Percentiles rank a stretch among this genome's conserved stretches.
Evolutionary conservation across 257 asterid species (phyloP).

Genomic region (Voacanga thouarsii): DNA sequence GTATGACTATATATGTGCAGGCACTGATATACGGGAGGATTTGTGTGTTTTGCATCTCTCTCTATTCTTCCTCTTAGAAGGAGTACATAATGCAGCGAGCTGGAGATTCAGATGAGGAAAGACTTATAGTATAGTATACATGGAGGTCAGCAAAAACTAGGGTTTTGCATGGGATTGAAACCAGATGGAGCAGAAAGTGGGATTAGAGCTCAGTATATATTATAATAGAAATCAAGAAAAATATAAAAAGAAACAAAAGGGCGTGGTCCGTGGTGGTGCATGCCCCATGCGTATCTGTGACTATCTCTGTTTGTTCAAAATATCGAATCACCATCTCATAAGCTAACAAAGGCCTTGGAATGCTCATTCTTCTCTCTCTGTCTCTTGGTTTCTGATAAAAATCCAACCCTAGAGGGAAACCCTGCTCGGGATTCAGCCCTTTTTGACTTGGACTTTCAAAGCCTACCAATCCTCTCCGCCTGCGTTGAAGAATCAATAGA

Average conservation of each 20-base stretch:
- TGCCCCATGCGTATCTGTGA: conserved; percentile 24
- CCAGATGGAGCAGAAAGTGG: conserved; percentile 12
- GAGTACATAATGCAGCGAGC: no score
- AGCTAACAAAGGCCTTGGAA: conserved; percentile 31
- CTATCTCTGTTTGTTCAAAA: conserved; percentile 12
- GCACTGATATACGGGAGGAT: conserved; percentile 4
- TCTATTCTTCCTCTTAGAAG: neutral
- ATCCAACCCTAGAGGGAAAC: conserved; percentile 10
- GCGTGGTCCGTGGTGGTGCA: neutral
- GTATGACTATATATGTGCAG: neutral
- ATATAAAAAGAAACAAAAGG: neutral
- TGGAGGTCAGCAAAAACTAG: conserved; percentile 1
- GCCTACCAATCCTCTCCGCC: conserved; percentile 7
- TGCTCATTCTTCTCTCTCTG: conserved; percentile 26
- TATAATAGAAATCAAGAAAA: neutral
- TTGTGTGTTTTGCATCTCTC: neutral
- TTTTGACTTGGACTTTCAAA: conserved; percentile 30
- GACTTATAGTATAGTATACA: no score
- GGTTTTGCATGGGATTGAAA: conserved; percentile 25
- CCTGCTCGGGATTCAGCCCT: conserved; percentile 29
- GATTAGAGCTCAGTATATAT: conserved; percentile 16
- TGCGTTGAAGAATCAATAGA: conserved; percentile 1
- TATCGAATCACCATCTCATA: conserved; percentile 19
- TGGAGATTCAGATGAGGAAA: neutral
- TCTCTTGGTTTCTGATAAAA: conserved; percentile 4